Base-by-base conservation (phyloP, 768 basidiomycete species). In the Sutorius australiensis region DNA sequence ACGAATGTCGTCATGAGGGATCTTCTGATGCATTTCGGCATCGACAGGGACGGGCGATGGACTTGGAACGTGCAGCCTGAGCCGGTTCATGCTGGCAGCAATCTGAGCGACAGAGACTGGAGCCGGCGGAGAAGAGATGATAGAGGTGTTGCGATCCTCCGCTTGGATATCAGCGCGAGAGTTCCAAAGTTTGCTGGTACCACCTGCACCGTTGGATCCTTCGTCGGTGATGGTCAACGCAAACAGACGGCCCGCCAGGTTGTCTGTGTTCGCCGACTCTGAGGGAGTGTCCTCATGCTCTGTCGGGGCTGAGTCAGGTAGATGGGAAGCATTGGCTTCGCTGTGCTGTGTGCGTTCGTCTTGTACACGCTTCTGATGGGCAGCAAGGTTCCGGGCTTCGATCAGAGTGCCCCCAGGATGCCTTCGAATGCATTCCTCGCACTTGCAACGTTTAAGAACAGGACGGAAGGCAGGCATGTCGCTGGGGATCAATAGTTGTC, bases 181-280 rank as follows among this genome's bases (percentile, higher is more conserved):
- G 6, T 21, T 38, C 56, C 56, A 58, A 8, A 54, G 39, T n/a
- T 50, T 54, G 24, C 19, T 43, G 28, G 30, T 13, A 6, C 13
- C 13, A 6, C 4, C 8, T 6, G 34, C 21, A 13, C 17, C 5
- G 13, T 44, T 11, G 5, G 54, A 16, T 6, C 57, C 46, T 8
- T 58, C n/a, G 28, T 58, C 32, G n/a, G 53, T 47, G 9, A 58
- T 19, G 1, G 47, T 51, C 8, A 51, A 46, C 0, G 45, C 24
- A 16, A 58, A 51, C 7, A 58, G 36, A n/a, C 2, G 16, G 5
- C 31, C 48, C 27, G 42, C 7, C 5, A 53, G 45, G n/a, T 32
- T 28, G 41, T 52, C 33, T 12, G 5, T 17, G 5, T 1, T 9
- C 11, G 37, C 19, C 10, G 37, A 38, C 5, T 38, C 37, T 6